Percentiles rank a stretch among this genome's conserved stretches.
Evolutionary conservation across 2,329 filamentous ascomycete genomes (phyloP).

Genomic region (Trichoderma hamatum): DNA sequence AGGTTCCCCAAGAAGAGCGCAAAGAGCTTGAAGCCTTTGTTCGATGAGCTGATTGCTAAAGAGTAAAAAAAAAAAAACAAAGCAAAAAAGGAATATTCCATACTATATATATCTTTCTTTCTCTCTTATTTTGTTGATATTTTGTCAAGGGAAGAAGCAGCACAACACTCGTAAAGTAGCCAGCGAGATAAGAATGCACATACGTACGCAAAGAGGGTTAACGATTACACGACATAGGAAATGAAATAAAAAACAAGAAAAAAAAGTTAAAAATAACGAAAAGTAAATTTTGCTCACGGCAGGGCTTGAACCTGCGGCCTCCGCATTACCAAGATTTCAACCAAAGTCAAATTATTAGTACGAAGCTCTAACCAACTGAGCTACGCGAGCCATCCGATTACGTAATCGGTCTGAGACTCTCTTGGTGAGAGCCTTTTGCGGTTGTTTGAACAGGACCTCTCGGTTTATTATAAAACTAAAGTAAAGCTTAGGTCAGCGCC

Average conservation of each 20-base stretch:
- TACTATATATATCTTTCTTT: background rate
- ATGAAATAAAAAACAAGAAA: background rate
- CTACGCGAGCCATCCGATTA: no score
- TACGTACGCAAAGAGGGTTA: background rate
- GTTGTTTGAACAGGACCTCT: no score
- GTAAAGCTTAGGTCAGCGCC: no score
- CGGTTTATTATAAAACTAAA: no score
- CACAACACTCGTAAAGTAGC: background rate
- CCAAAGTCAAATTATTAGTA: no score
- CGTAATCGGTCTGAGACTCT: no score
- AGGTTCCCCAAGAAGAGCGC: constrained; percentile 84
- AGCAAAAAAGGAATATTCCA: background rate
- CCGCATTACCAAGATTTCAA: no score
- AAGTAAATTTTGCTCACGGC: no score
- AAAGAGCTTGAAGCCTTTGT: constrained; percentile 68
- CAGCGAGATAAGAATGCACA: background rate
- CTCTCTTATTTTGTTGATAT: background rate
- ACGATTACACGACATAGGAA: background rate
- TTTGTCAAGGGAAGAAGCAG: no score
- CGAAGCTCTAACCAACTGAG: no score
- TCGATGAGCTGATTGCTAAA: constrained; percentile 68
- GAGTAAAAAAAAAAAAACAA: background rate
- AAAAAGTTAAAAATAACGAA: background rate
- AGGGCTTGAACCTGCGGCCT: no score
- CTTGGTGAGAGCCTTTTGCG: no score